phyloP scores from a whole-genome alignment of 2,329 filamentous ascomycete genomes.

The Neofusicoccum sp. region DNA sequence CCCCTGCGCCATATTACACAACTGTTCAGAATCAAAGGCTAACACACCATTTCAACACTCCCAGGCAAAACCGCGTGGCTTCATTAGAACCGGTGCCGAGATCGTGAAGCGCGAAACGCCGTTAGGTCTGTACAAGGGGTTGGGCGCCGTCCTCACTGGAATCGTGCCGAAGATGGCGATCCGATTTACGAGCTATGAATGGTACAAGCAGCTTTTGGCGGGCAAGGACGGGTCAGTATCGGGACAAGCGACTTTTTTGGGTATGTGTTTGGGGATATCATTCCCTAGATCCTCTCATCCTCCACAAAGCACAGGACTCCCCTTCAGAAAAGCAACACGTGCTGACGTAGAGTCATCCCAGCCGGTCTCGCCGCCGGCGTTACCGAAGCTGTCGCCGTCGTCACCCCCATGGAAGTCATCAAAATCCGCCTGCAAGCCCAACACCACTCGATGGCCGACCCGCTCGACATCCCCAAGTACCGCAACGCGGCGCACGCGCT shows the following conservation, averaged over 20 bases:
- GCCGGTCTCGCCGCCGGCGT: slow-evolving; percentile 90
- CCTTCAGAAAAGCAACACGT: no score
- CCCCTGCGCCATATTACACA: background rate
- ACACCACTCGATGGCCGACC: slow-evolving; percentile 96
- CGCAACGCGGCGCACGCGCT: slow-evolving; percentile 81
- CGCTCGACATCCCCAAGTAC: slow-evolving; percentile 94
- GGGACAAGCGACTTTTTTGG: slow-evolving; percentile 69
- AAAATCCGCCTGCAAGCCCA: slow-evolving; percentile 98
- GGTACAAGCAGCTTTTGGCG: slow-evolving; percentile 82
- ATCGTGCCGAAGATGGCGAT: slow-evolving; percentile 99
- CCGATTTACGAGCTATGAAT: slow-evolving; percentile 95
- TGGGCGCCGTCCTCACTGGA: slow-evolving; percentile 93
- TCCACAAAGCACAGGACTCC: no score
- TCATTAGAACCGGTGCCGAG: slow-evolving; percentile 78
- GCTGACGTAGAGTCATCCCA: slow-evolving; percentile 26
- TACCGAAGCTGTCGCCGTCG: slow-evolving; percentile 92
- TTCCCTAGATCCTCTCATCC: background rate
- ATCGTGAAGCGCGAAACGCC: slow-evolving; percentile 90
- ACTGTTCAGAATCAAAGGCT: background rate
- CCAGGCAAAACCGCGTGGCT: slow-evolving; percentile 74
- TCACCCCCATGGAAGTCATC: slow-evolving; percentile 98
- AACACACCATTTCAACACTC: background rate
- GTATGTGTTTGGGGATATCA: slow-evolving; percentile 43
- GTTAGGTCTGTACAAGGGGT: slow-evolving; percentile 91
- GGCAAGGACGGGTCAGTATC: slow-evolving; percentile 63